Base-by-base conservation (phyloP, 805 yeast genomes). In the Candida koratica region DNA sequence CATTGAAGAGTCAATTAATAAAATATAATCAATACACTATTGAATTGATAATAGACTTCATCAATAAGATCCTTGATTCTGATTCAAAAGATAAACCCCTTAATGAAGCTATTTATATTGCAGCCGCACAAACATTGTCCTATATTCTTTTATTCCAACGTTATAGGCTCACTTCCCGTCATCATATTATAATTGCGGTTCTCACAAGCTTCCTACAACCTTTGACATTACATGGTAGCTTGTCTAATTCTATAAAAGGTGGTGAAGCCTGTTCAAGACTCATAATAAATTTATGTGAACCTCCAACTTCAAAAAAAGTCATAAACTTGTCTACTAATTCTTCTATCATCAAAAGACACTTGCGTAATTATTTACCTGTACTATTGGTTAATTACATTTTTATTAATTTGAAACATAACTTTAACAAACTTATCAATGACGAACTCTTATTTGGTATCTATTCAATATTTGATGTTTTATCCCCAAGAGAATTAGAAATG, bases 201-300 rank as follows among this genome's bases (percentile, higher is more conserved):
- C 62, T 82, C 28, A 64, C 71, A 10, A 32, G 36, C n/a, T 25
- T 23, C 19, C 26, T 0, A 13, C n/a, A 29, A 29, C 17, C 32
- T 4, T 57, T 90, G 52, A 71, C 63, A 32, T 29, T 19, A 12
- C 11, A 7, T 8, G 32, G 32, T 12, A 13, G 32, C 12, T 29
- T 29, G 15, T 29, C 32, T 12, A 13, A 19, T 7, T 29, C 32
- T 4, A 13, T 29, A 6, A 17, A 17, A 29, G 25, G 25, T 7
- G 48, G 59, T 9, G 20, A 12, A 12, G 55, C 79, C 3, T 71
- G 64, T 35, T 55, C 81, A 5, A 71, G 96, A 46, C 59, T 84
- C 13, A 53, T 87, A 30, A 62, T 70, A 15, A 81, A 82, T 47
- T 60, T 83, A 22, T 85, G 95, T 61, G 94, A 85, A 47, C 95